Percentiles rank a stretch among this genome's conserved stretches.
Evolutionary conservation across 345 rosid genomes (phyloP).

Genomic region (Citropsis articulata): DNA sequence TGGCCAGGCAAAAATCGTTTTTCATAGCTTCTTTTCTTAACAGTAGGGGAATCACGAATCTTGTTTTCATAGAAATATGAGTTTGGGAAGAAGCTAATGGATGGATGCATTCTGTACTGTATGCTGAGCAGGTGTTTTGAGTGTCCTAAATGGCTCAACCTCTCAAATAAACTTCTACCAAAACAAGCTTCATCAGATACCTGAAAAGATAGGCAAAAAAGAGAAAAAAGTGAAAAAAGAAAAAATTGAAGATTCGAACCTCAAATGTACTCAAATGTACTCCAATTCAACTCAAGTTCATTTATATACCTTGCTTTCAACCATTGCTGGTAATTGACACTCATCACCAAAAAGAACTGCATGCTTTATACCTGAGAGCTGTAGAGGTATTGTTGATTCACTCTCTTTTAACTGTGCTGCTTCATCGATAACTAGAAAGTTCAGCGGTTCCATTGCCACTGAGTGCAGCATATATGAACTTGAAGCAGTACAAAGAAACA

Average conservation of each 20-base stretch:
- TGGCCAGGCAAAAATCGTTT: constrained; percentile 30
- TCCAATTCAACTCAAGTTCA: not conserved
- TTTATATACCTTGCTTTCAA: constrained; percentile 37
- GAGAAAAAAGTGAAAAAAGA: no score
- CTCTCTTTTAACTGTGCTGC: constrained; percentile 63
- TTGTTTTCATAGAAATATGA: constrained; percentile 36
- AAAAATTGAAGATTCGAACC: not conserved
- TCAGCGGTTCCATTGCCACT: constrained; percentile 24
- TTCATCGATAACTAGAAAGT: constrained; percentile 56
- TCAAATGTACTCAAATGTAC: not conserved
- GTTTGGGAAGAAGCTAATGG: constrained; percentile 63
- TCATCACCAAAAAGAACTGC: constrained; percentile 52
- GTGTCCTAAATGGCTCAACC: constrained; percentile 45
- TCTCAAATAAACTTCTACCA: no score
- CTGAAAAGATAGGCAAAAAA: constrained; percentile 15
- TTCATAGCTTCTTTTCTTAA: constrained; percentile 27
- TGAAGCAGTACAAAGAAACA: constrained; percentile 44
- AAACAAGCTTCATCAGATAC: constrained; percentile 33
- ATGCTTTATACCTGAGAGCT: constrained; percentile 36
- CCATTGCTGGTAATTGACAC: constrained; percentile 48
- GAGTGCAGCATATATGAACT: constrained; percentile 31
- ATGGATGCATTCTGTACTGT: constrained; percentile 85
- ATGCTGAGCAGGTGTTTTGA: constrained; percentile 45
- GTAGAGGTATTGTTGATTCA: constrained; percentile 52
- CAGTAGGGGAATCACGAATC: constrained; percentile 47